Percentiles rank a stretch among this genome's conserved stretches.
Evolutionary conservation across 1,139 yeast genomes (phyloP).

Genomic region (Scheffersomyces insectosa): DNA sequence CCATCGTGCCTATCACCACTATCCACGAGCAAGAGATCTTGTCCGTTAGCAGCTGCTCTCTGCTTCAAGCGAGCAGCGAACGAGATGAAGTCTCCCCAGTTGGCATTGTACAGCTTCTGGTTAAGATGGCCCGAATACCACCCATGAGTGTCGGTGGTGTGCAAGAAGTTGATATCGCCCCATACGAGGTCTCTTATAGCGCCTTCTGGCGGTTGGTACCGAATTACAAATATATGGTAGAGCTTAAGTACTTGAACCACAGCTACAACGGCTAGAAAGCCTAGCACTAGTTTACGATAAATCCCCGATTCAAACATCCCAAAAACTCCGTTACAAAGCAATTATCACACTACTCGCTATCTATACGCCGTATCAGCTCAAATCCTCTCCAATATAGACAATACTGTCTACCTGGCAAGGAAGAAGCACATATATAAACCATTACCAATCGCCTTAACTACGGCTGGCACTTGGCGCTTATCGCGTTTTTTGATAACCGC

Average conservation of each 20-base stretch:
- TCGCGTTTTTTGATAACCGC: too few relatives aligned
- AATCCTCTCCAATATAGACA: too few relatives aligned
- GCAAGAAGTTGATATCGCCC: conserved; percentile 79
- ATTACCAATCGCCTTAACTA: too few relatives aligned
- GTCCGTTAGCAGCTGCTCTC: conserved; percentile 44
- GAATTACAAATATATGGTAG: background rate
- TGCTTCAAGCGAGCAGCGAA: conserved; percentile 55
- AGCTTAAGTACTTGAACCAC: conserved; percentile 3
- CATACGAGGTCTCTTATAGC: conserved; percentile 50
- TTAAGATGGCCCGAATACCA: conserved; percentile 89
- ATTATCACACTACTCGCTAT: too few relatives aligned
- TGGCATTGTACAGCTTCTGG: conserved; percentile 74
- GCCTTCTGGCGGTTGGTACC: background rate
- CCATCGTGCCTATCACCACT: conserved; percentile 97
- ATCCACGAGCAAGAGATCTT: conserved; percentile 75
- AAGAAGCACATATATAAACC: too few relatives aligned
- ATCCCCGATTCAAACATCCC: conserved; percentile 1
- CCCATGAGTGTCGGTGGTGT: conserved; percentile 95
- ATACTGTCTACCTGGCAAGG: too few relatives aligned
- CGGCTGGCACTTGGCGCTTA: too few relatives aligned
- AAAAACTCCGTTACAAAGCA: background rate
- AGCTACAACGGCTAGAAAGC: conserved; percentile 5
- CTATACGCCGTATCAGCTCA: too few relatives aligned
- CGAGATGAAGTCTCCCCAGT: conserved; percentile 91
- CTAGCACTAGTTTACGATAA: conserved; percentile 2